Percentiles rank a stretch among this genome's conserved stretches.
Conservation (phyloP, 73 alveolate species). For the Breviolum minutum region DNA sequence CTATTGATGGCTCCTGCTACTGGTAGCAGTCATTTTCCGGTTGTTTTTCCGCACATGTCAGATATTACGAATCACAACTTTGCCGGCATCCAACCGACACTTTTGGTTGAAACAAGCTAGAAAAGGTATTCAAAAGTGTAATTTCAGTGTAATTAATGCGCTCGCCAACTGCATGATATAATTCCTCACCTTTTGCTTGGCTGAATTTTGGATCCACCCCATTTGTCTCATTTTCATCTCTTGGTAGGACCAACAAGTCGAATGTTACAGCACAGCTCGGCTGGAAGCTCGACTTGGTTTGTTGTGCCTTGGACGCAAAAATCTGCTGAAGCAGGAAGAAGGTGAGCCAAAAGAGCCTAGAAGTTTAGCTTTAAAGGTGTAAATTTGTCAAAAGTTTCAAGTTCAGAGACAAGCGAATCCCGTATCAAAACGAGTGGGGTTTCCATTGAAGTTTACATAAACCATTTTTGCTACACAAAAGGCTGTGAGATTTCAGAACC, state of each 20-base stretch:
- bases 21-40: too few species aligned
- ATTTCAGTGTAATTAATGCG: too few species aligned
- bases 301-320: constrained; percentile 2
- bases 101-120: too few species aligned
- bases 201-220: not conserved
- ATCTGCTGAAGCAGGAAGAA: not conserved
- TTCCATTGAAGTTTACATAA: too few species aligned
- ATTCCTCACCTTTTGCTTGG: not conserved
- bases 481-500: not conserved
- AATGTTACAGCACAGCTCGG: constrained; percentile 77
- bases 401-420: not conserved
- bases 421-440: not conserved
- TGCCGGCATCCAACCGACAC: too few species aligned
- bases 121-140: too few species aligned
- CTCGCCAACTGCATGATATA: not conserved
- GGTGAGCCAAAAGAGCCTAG: too few species aligned
- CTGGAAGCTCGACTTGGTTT: constrained; percentile 62
- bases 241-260: constrained; percentile 77
- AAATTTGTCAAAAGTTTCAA: not conserved
- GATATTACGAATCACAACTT: too few species aligned
- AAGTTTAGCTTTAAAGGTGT: not conserved
- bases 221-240: too few species aligned
- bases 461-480: too few species aligned
- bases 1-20: too few species aligned
- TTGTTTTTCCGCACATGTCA: too few species aligned